These are phyloP conservation scores for Physcomitrium patens DNA, from an alignment of 225 moss, liverwort and hornwort genomes.

Conservation along the genomic window DNA sequence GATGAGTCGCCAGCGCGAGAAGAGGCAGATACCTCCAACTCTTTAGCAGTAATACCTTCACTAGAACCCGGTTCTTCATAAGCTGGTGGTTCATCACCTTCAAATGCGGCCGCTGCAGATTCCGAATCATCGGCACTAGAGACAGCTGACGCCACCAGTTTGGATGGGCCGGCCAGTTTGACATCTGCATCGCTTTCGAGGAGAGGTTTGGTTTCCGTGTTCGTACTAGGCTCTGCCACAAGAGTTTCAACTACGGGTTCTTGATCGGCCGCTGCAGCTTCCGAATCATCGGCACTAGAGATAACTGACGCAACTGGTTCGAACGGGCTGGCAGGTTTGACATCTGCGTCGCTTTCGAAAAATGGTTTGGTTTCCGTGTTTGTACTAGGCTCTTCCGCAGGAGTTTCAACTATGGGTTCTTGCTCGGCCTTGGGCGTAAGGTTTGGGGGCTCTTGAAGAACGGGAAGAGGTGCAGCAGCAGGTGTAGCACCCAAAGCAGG, in stretches of 20 bases:
- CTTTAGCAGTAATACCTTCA: too few species aligned
- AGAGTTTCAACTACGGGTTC: background rate
- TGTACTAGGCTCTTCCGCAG: constrained; percentile 12
- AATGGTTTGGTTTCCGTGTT: constrained; percentile 19
- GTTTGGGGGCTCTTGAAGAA: constrained; percentile 28
- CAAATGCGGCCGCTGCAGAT: constrained; percentile 18
- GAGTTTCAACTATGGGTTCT: background rate
- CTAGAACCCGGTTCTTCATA: too few species aligned
- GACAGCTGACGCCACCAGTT: constrained; percentile 9
- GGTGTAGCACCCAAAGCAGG: background rate
- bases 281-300: background rate
- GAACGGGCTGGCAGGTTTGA: constrained; percentile 19
- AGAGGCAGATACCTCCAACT: too few species aligned
- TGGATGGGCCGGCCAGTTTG: constrained; percentile 19
- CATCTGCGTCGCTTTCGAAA: constrained; percentile 29
- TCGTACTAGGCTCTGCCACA: constrained; percentile 9
- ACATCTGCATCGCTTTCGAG: constrained; percentile 28
- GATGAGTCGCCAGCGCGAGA: too few species aligned
- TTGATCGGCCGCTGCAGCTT: constrained; percentile 10
- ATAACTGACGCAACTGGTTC: constrained; percentile 13
- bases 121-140: background rate
- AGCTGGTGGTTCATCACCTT: background rate
- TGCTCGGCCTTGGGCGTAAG: constrained; percentile 22
- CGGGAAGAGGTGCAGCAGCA: constrained; percentile 24
- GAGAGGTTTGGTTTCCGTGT: constrained; percentile 21